phyloP scores from a whole-genome alignment of 495 filamentous ascomycete genomes.

The Podospora tetraspora region DNA sequence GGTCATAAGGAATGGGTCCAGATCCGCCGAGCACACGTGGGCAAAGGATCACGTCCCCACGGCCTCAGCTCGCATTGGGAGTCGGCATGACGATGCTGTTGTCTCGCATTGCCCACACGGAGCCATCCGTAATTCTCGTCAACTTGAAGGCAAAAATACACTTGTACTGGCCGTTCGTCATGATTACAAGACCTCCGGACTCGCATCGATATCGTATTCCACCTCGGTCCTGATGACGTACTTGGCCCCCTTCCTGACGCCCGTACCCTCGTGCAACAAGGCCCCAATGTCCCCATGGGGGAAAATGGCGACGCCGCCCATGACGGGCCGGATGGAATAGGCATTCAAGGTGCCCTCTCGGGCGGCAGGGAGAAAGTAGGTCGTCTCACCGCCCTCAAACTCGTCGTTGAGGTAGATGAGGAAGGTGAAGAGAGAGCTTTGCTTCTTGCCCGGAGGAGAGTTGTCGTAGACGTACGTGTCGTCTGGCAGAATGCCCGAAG shows the following conservation, averaged over 20 bases:
- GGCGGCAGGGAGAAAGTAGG: slow-evolving; percentile 43
- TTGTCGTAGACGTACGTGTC: slow-evolving; percentile 44
- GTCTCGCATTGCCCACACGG: neutral
- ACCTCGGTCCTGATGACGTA: slow-evolving; percentile 49
- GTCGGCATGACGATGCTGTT: neutral
- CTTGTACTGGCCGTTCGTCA: neutral
- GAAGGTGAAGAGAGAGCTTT: slow-evolving; percentile 47
- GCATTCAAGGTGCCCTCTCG: slow-evolving; percentile 44
- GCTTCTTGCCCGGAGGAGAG: slow-evolving; percentile 38
- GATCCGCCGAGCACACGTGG: neutral
- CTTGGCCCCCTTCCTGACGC: slow-evolving; percentile 41
- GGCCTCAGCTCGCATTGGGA: neutral
- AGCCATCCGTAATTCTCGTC: neutral
- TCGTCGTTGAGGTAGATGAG: slow-evolving; percentile 50
- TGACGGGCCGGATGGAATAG: slow-evolving; percentile 43
- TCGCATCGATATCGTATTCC: slow-evolving; percentile 40
- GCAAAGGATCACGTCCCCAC: neutral
- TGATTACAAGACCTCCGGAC: neutral
- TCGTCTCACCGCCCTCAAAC: slow-evolving; percentile 48
- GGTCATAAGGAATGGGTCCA: neutral
- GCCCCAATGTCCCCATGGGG: slow-evolving; percentile 44
- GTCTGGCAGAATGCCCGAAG: slow-evolving; percentile 34
- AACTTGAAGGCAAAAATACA: neutral
- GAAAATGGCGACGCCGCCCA: slow-evolving; percentile 43
- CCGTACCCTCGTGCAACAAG: slow-evolving; percentile 45